Evolutionary conservation across 495 filamentous ascomycete genomes (phyloP).

Genomic region (Jackrogersella multiformis): DNA sequence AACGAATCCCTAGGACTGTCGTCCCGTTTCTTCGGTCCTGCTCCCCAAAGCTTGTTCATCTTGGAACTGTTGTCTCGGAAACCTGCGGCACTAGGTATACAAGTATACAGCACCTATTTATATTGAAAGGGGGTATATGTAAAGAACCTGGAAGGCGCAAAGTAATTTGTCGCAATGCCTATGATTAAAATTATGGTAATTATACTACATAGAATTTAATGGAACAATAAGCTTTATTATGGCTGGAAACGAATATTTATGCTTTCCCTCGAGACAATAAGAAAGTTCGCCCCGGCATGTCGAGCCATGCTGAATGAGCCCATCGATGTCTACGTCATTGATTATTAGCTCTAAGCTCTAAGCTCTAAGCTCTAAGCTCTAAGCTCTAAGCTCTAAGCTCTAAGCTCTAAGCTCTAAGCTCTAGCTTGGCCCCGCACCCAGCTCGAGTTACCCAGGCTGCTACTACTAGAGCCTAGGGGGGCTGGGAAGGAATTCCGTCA

Average conservation of each 20-base stretch:
- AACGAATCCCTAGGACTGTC: conserved; percentile 32
- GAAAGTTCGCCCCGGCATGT: conserved; percentile 16
- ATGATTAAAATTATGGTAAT: not conserved
- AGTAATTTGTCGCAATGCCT: not conserved
- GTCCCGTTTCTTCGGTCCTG: conserved; percentile 45
- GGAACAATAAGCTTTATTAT: not conserved
- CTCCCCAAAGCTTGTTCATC: conserved; percentile 52
- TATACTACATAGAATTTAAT: not conserved
- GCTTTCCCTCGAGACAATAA: not conserved
- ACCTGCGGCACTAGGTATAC: not conserved
- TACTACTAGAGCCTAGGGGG: too few species aligned
- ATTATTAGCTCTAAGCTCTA: conserved; percentile 20
- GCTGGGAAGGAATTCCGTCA: not conserved
- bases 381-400: not conserved
- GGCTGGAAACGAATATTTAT: not conserved
- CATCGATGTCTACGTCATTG: conserved; percentile 26
- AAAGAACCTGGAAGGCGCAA: not conserved
- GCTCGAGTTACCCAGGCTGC: not conserved
- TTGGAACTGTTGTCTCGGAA: conserved; percentile 44
- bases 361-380: not conserved
- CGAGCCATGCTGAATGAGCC: conserved; percentile 14
- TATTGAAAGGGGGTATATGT: not conserved
- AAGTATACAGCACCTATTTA: not conserved
- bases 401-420: not conserved
- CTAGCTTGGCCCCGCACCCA: conserved; percentile 5